Conservation (phyloP, 2,329 filamentous ascomycete genomes). For the Arachnopeziza araneosa region DNA sequence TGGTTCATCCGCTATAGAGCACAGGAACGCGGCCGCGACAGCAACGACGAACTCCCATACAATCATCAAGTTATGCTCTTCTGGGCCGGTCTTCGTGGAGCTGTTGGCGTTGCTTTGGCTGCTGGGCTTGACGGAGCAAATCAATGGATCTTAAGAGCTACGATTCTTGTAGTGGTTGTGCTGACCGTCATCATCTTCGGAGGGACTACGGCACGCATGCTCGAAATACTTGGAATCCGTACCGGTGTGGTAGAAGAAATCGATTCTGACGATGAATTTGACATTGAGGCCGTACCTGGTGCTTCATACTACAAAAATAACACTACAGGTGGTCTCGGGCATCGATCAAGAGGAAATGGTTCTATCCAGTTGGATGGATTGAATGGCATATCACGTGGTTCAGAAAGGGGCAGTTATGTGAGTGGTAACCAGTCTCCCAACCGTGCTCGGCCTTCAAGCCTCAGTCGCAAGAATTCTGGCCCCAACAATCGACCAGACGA, state of each 20-base stretch:
- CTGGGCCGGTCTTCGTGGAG: conserved; percentile 93
- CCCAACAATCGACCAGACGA: conserved; percentile 37
- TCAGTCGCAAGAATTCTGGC: conserved; percentile 45
- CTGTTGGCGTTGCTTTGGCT: conserved; percentile 90
- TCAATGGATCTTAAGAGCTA: conserved; percentile 77
- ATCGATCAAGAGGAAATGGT: conserved; percentile 56
- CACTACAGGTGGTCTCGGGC: conserved; percentile 45
- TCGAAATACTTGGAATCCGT: conserved; percentile 93
- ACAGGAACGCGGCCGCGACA: conserved; percentile 66
- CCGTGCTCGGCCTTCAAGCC: conserved; percentile 39
- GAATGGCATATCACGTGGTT: conserved; percentile 38
- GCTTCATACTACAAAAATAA: conserved; percentile 68
- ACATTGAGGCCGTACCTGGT: conserved; percentile 56
- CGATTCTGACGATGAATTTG: conserved; percentile 97
- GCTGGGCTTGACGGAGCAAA: conserved; percentile 81
- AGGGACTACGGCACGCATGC: conserved; percentile 93
- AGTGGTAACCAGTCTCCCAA: conserved; percentile 32
- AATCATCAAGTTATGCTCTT: conserved; percentile 99
- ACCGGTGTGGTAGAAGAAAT: conserved; percentile 96
- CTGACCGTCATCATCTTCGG: conserved; percentile 98
- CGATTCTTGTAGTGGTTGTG: conserved; percentile 95
- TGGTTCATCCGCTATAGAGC: conserved; percentile 87
- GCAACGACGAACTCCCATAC: conserved; percentile 83
- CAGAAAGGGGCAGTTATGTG: conserved; percentile 30
- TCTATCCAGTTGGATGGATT: conserved; percentile 48